Percentiles rank a stretch among this genome's conserved stretches.
Evolutionary conservation across 225 moss, liverwort and hornwort genomes (phyloP).

Genomic region (Physcomitrellopsis africana): DNA sequence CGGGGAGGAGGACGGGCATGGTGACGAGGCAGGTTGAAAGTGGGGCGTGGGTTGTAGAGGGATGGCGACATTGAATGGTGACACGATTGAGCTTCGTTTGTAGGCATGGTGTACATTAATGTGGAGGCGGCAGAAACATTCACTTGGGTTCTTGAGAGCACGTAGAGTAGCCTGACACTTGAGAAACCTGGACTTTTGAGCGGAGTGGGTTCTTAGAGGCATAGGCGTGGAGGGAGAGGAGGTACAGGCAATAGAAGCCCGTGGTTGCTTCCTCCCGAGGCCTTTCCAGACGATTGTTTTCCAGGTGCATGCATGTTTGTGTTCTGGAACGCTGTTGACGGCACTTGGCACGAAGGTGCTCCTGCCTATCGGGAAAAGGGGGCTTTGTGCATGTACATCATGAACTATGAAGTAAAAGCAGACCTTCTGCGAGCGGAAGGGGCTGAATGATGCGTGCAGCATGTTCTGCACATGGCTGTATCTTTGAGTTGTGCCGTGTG

Average conservation of each 20-base stretch:
- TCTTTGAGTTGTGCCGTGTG: too few species aligned
- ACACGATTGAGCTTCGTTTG: slow-evolving; percentile 26
- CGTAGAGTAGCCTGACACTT: slow-evolving; percentile 16
- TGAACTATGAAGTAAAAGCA: slow-evolving; percentile 25
- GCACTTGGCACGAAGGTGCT: slow-evolving; percentile 25
- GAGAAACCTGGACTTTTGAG: slow-evolving; percentile 28
- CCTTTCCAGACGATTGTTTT: slow-evolving; percentile 12
- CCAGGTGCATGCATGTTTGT: slow-evolving; percentile 25
- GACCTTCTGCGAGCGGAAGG: slow-evolving; percentile 6
- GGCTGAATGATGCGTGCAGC: slow-evolving; percentile 19
- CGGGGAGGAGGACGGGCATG: slow-evolving; percentile 53
- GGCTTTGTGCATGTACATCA: slow-evolving; percentile 27
- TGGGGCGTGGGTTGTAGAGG: slow-evolving; percentile 23
- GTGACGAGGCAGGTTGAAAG: slow-evolving; percentile 50
- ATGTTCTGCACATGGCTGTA: not conserved
- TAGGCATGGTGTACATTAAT: slow-evolving; percentile 47
- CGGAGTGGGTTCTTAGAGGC: slow-evolving; percentile 22
- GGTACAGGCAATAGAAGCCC: slow-evolving; percentile 1
- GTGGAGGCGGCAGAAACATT: slow-evolving; percentile 29
- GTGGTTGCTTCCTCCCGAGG: slow-evolving; percentile 16
- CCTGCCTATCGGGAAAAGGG: slow-evolving; percentile 18
- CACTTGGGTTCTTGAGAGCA: slow-evolving; percentile 28
- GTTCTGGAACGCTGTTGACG: slow-evolving; percentile 23
- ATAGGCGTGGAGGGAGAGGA: slow-evolving; percentile 20
- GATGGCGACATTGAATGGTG: slow-evolving; percentile 22